Percentiles rank a stretch among this genome's conserved stretches.
Evolutionary conservation across 495 filamentous ascomycete species (phyloP).

Genomic region (Podospora pseudopauciseta): DNA sequence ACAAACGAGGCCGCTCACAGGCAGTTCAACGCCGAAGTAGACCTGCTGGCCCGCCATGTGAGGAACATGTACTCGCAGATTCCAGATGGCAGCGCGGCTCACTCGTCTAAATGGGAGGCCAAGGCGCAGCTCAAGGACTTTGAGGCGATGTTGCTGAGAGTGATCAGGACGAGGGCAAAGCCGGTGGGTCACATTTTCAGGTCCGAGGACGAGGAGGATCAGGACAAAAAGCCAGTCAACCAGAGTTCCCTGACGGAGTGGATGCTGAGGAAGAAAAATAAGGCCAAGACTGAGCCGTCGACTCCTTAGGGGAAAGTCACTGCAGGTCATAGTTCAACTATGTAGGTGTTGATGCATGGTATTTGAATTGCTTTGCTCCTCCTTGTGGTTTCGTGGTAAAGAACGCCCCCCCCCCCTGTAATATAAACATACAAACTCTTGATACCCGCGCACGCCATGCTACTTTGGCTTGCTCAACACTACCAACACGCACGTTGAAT

Average conservation of each 20-base stretch:
- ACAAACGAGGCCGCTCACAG: conserved; percentile 38
- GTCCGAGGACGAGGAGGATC: conserved; percentile 28
- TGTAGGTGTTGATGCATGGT: not conserved
- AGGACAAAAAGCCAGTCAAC: conserved; percentile 6
- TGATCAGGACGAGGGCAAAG: conserved; percentile 62
- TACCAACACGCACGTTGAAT: not conserved
- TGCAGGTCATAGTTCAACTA: not conserved
- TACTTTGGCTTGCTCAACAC: not conserved
- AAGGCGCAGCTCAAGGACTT: conserved; percentile 70
- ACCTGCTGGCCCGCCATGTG: conserved; percentile 59
- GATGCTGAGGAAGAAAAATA: not conserved
- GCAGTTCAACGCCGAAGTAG: conserved; percentile 64
- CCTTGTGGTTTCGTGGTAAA: not conserved
- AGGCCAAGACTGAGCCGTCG: not conserved
- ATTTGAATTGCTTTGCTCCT: not conserved
- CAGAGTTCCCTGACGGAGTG: not conserved
- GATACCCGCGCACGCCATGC: not conserved
- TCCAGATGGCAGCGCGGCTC: conserved; percentile 66
- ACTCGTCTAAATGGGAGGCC: conserved; percentile 66
- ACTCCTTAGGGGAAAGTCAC: not conserved
- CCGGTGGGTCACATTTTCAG: conserved; percentile 58
- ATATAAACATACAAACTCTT: not conserved
- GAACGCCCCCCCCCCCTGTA: not conserved
- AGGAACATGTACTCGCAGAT: conserved; percentile 68
- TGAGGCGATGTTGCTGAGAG: conserved; percentile 64